A percentile compares a stretch with the other conserved stretches of the same genome.
Conservation (phyloP, 108 stramenopile species). For the Tribonema minus region DNA sequence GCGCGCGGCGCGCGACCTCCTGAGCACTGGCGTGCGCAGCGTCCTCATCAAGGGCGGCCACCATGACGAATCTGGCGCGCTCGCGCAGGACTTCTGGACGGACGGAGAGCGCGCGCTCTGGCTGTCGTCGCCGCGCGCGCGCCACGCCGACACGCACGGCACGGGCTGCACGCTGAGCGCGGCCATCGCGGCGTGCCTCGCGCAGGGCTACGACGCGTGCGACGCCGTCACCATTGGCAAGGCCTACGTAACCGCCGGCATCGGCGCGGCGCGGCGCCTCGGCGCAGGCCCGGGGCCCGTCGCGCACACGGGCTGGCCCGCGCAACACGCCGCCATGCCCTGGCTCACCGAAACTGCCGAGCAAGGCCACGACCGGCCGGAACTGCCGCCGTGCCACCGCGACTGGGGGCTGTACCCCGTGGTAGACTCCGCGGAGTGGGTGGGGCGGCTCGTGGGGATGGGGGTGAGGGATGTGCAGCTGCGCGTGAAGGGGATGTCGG, state of each 20-base stretch:
- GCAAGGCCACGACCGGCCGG: neutral
- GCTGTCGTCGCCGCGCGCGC: constrained; percentile 24
- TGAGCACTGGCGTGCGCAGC: constrained; percentile 58
- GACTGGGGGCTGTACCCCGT: constrained; percentile 38
- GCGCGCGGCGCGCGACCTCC: constrained; percentile 66
- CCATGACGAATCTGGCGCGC: neutral
- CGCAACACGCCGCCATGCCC: constrained; percentile 6
- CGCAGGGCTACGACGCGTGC: neutral
- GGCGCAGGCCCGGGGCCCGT: constrained; percentile 48
- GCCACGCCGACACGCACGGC: constrained; percentile 45
- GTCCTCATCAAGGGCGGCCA: constrained; percentile 92
- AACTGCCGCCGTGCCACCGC: constrained; percentile 8
- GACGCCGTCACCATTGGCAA: constrained; percentile 38
- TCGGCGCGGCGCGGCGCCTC: constrained; percentile 15
- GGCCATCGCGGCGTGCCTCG: constrained; percentile 73
- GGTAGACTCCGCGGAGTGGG: constrained; percentile 36
- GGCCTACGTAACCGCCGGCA: constrained; percentile 40
- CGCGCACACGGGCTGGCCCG: constrained; percentile 42
- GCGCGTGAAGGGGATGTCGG: constrained; percentile 21
- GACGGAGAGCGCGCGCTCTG: constrained; percentile 57
- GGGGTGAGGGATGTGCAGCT: constrained; percentile 46
- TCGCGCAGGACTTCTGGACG: constrained; percentile 32
- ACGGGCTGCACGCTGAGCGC: constrained; percentile 80
- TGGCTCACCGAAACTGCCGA: constrained; percentile 28
- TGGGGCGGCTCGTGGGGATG: constrained; percentile 14